Percentiles rank a stretch among this genome's conserved stretches.
phyloP scores from a whole-genome alignment of 768 basidiomycete genomes.

The Pleurotus ostreatus region DNA sequence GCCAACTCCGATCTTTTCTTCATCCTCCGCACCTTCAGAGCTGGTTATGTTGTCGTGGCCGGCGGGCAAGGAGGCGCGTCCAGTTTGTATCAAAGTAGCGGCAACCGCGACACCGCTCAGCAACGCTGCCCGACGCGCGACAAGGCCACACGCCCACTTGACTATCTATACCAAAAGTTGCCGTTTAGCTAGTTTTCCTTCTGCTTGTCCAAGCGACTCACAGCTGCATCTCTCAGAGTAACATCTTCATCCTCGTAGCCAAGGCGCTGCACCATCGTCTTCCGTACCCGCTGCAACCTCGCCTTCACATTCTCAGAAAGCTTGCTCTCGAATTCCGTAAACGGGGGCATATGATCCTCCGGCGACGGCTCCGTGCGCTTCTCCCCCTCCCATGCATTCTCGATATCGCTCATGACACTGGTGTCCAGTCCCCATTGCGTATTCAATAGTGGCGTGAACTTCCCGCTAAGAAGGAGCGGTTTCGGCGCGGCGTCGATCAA shows the following conservation, averaged over 20 bases:
- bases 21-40: slow-evolving; percentile 16
- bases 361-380: slow-evolving; percentile 37
- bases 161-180: slow-evolving; percentile 54
- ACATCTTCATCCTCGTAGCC: slow-evolving; percentile 54
- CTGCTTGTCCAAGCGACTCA: slow-evolving; percentile 19
- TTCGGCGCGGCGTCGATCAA: slow-evolving; percentile 74
- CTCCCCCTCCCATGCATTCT: slow-evolving; percentile 65
- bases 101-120: slow-evolving; percentile 88
- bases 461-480: slow-evolving; percentile 76
- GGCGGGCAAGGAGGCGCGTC: slow-evolving; percentile 51
- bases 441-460: slow-evolving; percentile 69
- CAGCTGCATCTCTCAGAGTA: slow-evolving; percentile 54
- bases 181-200: slow-evolving; percentile 13
- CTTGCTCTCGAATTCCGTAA: slow-evolving; percentile 28
- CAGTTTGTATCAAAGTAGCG: slow-evolving; percentile 79
- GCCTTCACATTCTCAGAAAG: slow-evolving; percentile 25
- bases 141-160: slow-evolving; percentile 72
- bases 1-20: slow-evolving; percentile 69
- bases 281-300: slow-evolving; percentile 52
- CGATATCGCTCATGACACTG: slow-evolving; percentile 83
- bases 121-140: slow-evolving; percentile 77
- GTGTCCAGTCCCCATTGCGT: slow-evolving; percentile 94
- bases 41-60: slow-evolving; percentile 23
- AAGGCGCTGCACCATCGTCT: slow-evolving; percentile 59
- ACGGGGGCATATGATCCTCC: slow-evolving; percentile 27